Percentiles rank a stretch among this genome's conserved stretches.
These are phyloP conservation scores for Penicillium simplicissimum DNA, from an alignment of 495 filamentous ascomycete species.

Conservation along the genomic window DNA sequence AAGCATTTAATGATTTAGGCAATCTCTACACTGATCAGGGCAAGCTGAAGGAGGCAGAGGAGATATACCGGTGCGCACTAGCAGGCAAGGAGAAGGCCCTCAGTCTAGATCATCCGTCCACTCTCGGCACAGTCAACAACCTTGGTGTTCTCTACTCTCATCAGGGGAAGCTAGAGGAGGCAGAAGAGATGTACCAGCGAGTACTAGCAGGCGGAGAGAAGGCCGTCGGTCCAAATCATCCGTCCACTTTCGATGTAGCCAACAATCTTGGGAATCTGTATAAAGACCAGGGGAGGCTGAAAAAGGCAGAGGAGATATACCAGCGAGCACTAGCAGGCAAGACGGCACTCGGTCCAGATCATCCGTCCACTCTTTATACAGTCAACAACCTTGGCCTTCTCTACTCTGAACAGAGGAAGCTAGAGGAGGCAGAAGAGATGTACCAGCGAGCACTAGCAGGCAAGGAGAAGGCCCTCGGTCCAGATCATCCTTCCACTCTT, in stretches of 20 bases:
- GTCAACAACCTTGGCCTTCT: background rate
- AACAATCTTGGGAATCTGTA: conserved; percentile 8
- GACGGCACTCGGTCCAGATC: no score
- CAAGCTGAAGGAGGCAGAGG: conserved; percentile 36
- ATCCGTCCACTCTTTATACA: no score
- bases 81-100: conserved; percentile 34
- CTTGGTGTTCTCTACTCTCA: conserved; percentile 5
- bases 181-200: conserved; percentile 30
- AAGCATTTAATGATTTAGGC: conserved; percentile 24
- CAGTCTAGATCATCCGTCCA: conserved; percentile 30
- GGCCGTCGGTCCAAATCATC: conserved; percentile 29
- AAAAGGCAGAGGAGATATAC: no score
- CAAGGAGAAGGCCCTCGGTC: no score
- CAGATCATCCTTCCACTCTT: no score
- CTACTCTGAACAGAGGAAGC: conserved; percentile 10
- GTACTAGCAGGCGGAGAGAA: conserved; percentile 35
- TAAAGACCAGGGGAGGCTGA: no score
- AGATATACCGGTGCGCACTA: conserved; percentile 34
- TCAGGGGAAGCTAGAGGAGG: conserved; percentile 12
- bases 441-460: no score
- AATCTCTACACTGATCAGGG: conserved; percentile 29
- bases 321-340: no score
- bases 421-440: conserved; percentile 9
- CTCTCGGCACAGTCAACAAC: conserved; percentile 11
- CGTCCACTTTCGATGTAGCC: conserved; percentile 13